Evolutionary conservation across 352 stramenopile genomes (phyloP), one percentile per base, ranked within the genome.

Genomic region (Phytopythium helicoides): DNA sequence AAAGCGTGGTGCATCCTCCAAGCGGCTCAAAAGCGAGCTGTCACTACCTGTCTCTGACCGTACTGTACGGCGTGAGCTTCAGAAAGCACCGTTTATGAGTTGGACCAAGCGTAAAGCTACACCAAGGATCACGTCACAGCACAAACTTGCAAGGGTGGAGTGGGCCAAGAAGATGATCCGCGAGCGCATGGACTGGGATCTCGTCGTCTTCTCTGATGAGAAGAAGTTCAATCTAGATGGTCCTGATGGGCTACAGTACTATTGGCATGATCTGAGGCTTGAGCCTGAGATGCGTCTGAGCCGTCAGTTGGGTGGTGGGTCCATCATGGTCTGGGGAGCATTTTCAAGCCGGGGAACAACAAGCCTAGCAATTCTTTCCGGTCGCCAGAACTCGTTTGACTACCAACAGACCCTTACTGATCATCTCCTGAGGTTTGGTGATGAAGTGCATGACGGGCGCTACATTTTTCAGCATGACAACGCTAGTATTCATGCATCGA

Each of bases 401-500:
- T n/a, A n/a, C n/a, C n/a, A n/a, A n/a, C 35, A 40, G 35, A 40
- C 11, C 14, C 11, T 40, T 12, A 16, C 10, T 4, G 19, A 12
- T 3, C 10, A 40, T 16, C 35, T 40, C 14, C 35, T n/a, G 10
- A 12, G 14, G 6, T 40, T 16, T 16, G 11, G 35, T n/a, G 35
- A 40, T 11, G 35, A 4, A 12, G 11, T 40, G 5, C 35, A 16
- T 16, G 35, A 11, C 3, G 35, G 10, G 5, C 5, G 5, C 35
- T 40, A 40, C 35, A 40, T 18, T 2, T 45, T 45, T 19, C 38
- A 26, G 6, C 38, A 45, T 19, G 38, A 45, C n/a, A 45, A 45
- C 16, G 38, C 38, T 3, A 45, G 38, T 12, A 45, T 45, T 26
- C 38, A 45, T 11, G 38, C 38, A 3, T 26, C 38, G 3, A 21